Conservation (phyloP, 192 early-diverging fungal genomes). For the Backusella sp. region DNA sequence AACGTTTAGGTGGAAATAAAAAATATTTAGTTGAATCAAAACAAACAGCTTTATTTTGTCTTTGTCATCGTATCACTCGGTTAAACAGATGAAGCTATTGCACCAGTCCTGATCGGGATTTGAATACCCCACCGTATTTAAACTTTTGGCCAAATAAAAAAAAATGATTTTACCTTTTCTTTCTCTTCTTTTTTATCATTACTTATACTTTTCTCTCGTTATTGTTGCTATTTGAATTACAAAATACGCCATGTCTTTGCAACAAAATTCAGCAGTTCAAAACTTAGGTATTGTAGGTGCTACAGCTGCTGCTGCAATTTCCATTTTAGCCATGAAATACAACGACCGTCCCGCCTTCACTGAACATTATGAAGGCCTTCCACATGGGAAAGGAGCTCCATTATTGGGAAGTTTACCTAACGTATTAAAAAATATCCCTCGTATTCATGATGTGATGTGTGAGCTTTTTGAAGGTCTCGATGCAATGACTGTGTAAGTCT, state of each 20-base stretch:
- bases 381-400: slow-evolving; percentile 14
- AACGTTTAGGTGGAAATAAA: not conserved
- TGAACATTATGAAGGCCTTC: slow-evolving; percentile 14
- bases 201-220: not conserved
- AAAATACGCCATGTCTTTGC: not conserved
- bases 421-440: not conserved
- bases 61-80: not conserved
- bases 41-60: not conserved
- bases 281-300: not conserved
- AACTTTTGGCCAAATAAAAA: not conserved
- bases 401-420: slow-evolving; percentile 20
- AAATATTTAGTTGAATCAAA: not conserved
- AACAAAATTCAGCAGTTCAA: not conserved
- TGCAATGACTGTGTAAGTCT: slow-evolving; percentile 13
- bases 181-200: not conserved
- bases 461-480: slow-evolving; percentile 15
- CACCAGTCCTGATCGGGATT: not conserved
- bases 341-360: slow-evolving; percentile 27
- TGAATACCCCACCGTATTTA: not conserved
- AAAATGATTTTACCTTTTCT: not conserved
- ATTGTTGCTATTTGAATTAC: too few relatives aligned
- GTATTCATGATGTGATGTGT: slow-evolving; percentile 8
- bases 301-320: not conserved
- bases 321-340: slow-evolving; percentile 18
- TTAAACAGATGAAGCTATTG: not conserved